Evolutionary conservation across 139 green algal genomes (phyloP).

Genomic region (Haematococcus lacustris): DNA sequence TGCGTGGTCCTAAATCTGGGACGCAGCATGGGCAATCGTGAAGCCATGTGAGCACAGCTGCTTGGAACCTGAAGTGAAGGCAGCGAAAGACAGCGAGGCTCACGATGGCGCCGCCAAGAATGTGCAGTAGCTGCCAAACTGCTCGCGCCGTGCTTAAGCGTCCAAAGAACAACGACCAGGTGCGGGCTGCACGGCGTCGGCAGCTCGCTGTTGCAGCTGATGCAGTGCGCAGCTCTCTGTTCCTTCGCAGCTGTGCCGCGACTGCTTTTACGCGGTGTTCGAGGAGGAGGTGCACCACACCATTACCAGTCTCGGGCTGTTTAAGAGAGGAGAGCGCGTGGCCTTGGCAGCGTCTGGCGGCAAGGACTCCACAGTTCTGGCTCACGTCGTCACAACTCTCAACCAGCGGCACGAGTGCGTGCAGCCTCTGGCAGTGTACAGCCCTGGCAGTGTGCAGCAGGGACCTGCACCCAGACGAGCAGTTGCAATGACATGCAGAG

Average conservation of each 20-base stretch:
- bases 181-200: neutral
- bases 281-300: slow-evolving; percentile 92
- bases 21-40: too few relatives aligned
- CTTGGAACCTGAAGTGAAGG: too few relatives aligned
- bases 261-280: slow-evolving; percentile 85
- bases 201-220: neutral
- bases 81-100: neutral
- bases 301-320: slow-evolving; percentile 71
- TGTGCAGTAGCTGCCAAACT: slow-evolving; percentile 17
- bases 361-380: slow-evolving; percentile 96
- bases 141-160: slow-evolving; percentile 24
- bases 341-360: slow-evolving; percentile 86
- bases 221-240: neutral
- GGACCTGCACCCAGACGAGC: too few relatives aligned
- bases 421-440: neutral
- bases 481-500: too few relatives aligned
- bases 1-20: too few relatives aligned
- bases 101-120: neutral
- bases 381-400: slow-evolving; percentile 86
- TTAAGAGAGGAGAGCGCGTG: slow-evolving; percentile 77
- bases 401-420: slow-evolving; percentile 76
- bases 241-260: slow-evolving; percentile 67
- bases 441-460: too few relatives aligned
- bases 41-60: too few relatives aligned
- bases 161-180: slow-evolving; percentile 35